These are phyloP conservation scores for Eimeria falciformis DNA, from an alignment of 169 alveolate species.

Conservation along the genomic window DNA sequence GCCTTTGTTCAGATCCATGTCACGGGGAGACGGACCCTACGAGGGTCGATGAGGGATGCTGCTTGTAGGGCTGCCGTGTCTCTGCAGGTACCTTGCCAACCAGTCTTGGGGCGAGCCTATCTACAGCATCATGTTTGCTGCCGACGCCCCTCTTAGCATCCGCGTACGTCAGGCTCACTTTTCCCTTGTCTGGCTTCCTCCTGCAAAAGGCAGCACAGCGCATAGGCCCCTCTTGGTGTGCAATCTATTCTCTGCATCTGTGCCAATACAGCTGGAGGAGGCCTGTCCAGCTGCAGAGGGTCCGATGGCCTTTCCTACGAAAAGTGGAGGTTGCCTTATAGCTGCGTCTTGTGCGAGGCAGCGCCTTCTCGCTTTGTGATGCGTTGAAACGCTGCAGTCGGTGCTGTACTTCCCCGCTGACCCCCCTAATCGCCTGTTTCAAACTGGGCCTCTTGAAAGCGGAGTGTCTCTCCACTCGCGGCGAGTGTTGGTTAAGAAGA, in stretches of 20 bases:
- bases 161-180: neutral
- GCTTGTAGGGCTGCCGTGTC: neutral
- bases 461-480: conserved; percentile 92
- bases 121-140: conserved; percentile 89
- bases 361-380: neutral
- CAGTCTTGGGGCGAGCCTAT: conserved; percentile 90
- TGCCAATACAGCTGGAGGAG: no score
- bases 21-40: no score
- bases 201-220: neutral
- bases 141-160: conserved; percentile 96
- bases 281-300: no score
- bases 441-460: conserved; percentile 85
- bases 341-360: neutral
- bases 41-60: neutral
- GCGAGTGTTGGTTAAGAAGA: conserved; percentile 94
- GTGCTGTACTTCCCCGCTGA: conserved; percentile 92
- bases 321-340: neutral
- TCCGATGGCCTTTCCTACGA: neutral
- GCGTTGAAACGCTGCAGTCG: conserved; percentile 73
- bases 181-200: neutral
- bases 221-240: no score
- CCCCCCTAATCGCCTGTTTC: conserved; percentile 93
- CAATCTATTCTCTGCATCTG: no score
- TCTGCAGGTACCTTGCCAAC: conserved; percentile 80
- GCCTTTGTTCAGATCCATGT: no score